These are phyloP conservation scores for Penicillium angulare DNA, from an alignment of 495 filamentous ascomycete species.

Conservation along the genomic window DNA sequence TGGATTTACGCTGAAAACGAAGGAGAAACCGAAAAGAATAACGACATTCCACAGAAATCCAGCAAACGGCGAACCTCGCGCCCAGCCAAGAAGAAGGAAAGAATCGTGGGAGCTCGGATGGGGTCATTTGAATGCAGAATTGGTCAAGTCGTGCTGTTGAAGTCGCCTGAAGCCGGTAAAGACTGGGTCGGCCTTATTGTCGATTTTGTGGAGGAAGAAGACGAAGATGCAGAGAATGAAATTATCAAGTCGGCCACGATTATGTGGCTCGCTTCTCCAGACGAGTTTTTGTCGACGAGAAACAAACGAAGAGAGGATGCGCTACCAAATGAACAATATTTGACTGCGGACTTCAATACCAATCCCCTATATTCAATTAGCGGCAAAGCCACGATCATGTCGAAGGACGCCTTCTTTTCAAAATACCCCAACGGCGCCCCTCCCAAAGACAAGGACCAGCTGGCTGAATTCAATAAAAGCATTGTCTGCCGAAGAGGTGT, in stretches of 20 bases:
- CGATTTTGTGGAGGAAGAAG: slow-evolving; percentile 68
- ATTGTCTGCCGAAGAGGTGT: slow-evolving; percentile 90
- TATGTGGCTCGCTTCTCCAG: slow-evolving; percentile 89
- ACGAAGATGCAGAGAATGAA: slow-evolving; percentile 52
- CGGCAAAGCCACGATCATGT: slow-evolving; percentile 80
- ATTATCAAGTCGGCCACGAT: slow-evolving; percentile 65
- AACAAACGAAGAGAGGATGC: slow-evolving; percentile 82
- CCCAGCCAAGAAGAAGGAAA: slow-evolving; percentile 29
- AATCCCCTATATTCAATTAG: slow-evolving; percentile 90
- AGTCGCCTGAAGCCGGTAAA: slow-evolving; percentile 76
- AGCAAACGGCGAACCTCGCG: slow-evolving; percentile 32
- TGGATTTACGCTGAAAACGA: slow-evolving; percentile 69
- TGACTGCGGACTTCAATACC: slow-evolving; percentile 78
- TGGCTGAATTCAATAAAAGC: slow-evolving; percentile 76
- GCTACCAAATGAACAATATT: slow-evolving; percentile 86
- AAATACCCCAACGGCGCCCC: slow-evolving; percentile 76
- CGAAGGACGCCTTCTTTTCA: slow-evolving; percentile 59
- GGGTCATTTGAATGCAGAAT: slow-evolving; percentile 77
- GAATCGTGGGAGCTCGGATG: slow-evolving; percentile 80
- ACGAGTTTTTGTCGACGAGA: slow-evolving; percentile 73
- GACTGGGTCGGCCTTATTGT: slow-evolving; percentile 89
- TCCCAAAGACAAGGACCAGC: slow-evolving; percentile 56
- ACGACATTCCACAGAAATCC: slow-evolving; percentile 25
- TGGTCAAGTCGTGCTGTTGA: slow-evolving; percentile 82
- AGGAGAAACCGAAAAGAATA: slow-evolving; percentile 18